Conservation (phyloP, 805 yeast genomes). For the Danielozyma ontarioensis region DNA sequence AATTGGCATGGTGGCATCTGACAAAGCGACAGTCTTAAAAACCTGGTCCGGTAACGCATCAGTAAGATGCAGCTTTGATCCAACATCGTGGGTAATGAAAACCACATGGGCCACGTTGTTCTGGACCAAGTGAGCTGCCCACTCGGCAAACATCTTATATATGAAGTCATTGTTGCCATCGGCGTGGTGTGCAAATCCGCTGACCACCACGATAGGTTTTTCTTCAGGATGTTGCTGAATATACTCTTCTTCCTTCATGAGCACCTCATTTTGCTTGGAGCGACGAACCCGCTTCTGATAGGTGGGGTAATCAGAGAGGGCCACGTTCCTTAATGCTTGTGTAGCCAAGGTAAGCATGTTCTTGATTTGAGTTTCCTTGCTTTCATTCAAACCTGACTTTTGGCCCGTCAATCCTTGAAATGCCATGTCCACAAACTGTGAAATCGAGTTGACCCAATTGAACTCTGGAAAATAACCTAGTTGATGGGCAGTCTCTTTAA, state of each 20-base stretch:
- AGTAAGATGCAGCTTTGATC: constrained; percentile 62
- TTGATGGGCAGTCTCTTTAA: constrained; percentile 65
- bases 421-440: constrained; percentile 76
- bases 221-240: constrained; percentile 79
- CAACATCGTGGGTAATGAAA: constrained; percentile 79
- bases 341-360: constrained; percentile 70
- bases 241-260: constrained; percentile 70
- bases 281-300: constrained; percentile 20
- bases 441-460: constrained; percentile 82
- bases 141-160: constrained; percentile 73
- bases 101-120: constrained; percentile 87
- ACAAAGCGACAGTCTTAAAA: constrained; percentile 64
- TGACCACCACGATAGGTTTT: constrained; percentile 82
- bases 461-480: constrained; percentile 91
- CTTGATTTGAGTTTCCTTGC: constrained; percentile 75
- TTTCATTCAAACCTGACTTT: constrained; percentile 82
- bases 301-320: constrained; percentile 24
- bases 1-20: constrained; percentile 73
- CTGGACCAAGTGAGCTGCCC: constrained; percentile 77
- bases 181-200: constrained; percentile 60
- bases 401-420: constrained; percentile 92
- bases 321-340: constrained; percentile 69
- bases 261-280: constrained; percentile 3
- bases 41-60: constrained; percentile 83
- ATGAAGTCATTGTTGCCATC: constrained; percentile 51